phyloP scores from a whole-genome alignment of 805 yeast species.

The Teunomyces lycoperdinae region DNA sequence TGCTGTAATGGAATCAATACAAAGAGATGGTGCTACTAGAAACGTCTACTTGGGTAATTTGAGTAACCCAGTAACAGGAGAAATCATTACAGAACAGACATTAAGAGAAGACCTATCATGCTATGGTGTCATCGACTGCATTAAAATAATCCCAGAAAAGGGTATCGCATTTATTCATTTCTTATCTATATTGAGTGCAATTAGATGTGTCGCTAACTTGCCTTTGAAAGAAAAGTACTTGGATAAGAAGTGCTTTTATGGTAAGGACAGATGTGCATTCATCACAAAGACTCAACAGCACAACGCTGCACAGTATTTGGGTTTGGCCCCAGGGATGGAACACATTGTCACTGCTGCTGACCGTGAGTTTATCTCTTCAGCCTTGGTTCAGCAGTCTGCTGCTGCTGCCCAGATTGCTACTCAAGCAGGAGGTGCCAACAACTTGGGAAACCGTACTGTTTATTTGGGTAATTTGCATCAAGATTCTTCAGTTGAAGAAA shows the following conservation, averaged over 20 bases:
- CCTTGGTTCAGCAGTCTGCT: slow-evolving; percentile 87
- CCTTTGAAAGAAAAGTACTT: slow-evolving; percentile 66
- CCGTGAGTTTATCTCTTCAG: slow-evolving; percentile 61
- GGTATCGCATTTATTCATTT: slow-evolving; percentile 91
- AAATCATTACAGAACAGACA: slow-evolving; percentile 57
- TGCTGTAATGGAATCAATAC: slow-evolving; percentile 70
- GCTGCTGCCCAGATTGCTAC: slow-evolving; percentile 98
- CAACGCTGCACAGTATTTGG: slow-evolving; percentile 92
- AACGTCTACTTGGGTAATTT: slow-evolving; percentile 87
- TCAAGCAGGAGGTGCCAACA: slow-evolving; percentile 88
- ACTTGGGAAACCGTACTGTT: slow-evolving; percentile 90
- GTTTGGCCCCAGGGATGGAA: slow-evolving; percentile 86
- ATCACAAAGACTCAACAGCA: slow-evolving; percentile 95
- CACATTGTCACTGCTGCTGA: slow-evolving; percentile 71
- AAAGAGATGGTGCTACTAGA: slow-evolving; percentile 87
- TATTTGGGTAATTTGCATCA: slow-evolving; percentile 88
- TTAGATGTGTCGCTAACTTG: slow-evolving; percentile 74
- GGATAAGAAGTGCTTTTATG: slow-evolving; percentile 80
- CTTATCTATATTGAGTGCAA: slow-evolving; percentile 81
- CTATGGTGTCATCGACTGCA: slow-evolving; percentile 82
- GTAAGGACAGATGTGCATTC: slow-evolving; percentile 93
- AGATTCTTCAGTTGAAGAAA: slow-evolving; percentile 84
- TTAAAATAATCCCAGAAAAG: slow-evolving; percentile 74
- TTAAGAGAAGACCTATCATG: slow-evolving; percentile 61
- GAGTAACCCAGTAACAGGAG: slow-evolving; percentile 51